A percentile compares a stretch with the other conserved stretches of the same genome.
Conservation (phyloP, 176 grass and related monocot species). For the Ampelocalamus luodianensis region DNA sequence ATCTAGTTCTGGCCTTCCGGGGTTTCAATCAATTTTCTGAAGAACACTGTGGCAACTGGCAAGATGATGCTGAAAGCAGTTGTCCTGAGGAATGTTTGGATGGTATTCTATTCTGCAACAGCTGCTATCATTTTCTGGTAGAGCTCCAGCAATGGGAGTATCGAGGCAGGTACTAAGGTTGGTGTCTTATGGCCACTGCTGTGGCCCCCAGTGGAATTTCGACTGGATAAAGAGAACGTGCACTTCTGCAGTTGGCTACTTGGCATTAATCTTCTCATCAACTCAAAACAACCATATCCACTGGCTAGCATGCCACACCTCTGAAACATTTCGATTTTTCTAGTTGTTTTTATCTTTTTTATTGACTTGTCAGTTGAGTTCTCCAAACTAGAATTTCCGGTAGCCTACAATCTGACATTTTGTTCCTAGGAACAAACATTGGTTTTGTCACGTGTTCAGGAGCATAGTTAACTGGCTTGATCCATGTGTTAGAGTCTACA, state of each 20-base stretch:
- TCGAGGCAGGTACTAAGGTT: constrained; percentile 31
- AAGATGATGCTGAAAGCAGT: not conserved
- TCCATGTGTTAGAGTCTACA: too few species aligned
- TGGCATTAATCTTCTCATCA: constrained; percentile 43
- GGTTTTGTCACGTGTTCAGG: constrained; percentile 27
- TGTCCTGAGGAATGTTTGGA: constrained; percentile 5
- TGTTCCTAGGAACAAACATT: constrained; percentile 10
- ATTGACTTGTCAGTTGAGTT: constrained; percentile 9
- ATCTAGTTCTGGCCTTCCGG: constrained; percentile 29
- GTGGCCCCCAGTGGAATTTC: constrained; percentile 33
- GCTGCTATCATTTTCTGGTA: constrained; percentile 39
- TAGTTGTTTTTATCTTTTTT: constrained; percentile 5
- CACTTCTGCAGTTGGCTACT: constrained; percentile 45
- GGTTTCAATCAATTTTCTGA: not conserved
- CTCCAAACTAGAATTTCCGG: not conserved
- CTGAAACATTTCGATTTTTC: not conserved
- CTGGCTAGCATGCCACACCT: not conserved
- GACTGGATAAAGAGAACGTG: constrained; percentile 47
- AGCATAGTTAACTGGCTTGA: constrained; percentile 24
- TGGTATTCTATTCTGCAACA: constrained; percentile 23
- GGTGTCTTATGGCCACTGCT: constrained; percentile 28
- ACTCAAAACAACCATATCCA: constrained; percentile 43
- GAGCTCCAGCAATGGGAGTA: constrained; percentile 19
- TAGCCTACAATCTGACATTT: not conserved
- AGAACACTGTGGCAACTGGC: not conserved